Percentiles rank a stretch among this genome's conserved stretches.
Evolutionary conservation across 1,284 basidiomycete species (phyloP).

Genomic region (Malassezia yamatoensis): DNA sequence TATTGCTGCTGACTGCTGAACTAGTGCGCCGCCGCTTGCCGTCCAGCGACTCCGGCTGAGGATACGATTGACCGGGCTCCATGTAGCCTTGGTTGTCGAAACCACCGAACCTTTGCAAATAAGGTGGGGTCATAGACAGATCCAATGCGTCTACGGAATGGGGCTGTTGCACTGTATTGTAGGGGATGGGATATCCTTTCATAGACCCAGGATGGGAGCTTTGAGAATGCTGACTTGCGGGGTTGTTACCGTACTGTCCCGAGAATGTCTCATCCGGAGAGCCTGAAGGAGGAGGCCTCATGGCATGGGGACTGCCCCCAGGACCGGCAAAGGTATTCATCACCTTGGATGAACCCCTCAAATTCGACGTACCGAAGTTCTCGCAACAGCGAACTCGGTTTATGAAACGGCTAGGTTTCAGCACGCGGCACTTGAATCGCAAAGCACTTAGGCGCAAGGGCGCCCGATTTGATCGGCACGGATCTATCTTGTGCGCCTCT

Average conservation of each 20-base stretch:
- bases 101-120: background rate
- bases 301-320: background rate
- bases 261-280: background rate
- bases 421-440: background rate
- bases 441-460: background rate
- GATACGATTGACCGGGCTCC: background rate
- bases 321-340: constrained; percentile 1
- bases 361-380: background rate
- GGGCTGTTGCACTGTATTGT: background rate
- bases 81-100: background rate
- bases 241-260: background rate
- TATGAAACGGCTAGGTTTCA: background rate
- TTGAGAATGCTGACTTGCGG: background rate
- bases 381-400: background rate
- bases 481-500: background rate
- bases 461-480: constrained; percentile 1
- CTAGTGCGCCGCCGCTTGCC: constrained; percentile 15
- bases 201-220: background rate
- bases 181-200: background rate
- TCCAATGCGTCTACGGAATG: background rate
- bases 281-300: background rate
- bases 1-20: background rate
- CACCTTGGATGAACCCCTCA: background rate
- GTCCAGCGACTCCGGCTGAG: constrained; percentile 1
- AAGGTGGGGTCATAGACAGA: constrained; percentile 2